Evolutionary conservation across 1,284 basidiomycete genomes (phyloP), one percentile per base, ranked within the genome.

Genomic region (Cryptococcus deneoformans): DNA sequence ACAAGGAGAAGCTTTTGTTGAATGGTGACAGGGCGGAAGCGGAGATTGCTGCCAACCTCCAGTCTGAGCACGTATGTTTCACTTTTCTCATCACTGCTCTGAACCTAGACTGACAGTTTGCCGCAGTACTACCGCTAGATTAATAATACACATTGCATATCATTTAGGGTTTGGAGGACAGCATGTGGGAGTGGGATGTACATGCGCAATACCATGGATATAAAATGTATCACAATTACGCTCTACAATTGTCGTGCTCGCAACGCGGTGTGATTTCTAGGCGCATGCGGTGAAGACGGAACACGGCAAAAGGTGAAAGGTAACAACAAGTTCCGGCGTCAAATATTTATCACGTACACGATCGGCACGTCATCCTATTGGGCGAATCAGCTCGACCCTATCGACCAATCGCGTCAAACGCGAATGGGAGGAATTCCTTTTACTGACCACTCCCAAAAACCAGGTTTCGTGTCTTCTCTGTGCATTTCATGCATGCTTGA

Each of bases 21-120:
- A 98, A 97, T 73, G 96, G 96, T 60, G 96, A 99, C 81, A 82
- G 90, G 63, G 90, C 92, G 63, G 95, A 99, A 80, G 90, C 93
- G 40, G 95, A 99, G 81, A 91, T 97, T 72, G 92, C 92, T 56
- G 92, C 93, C 56, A 96, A 96, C 79, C 80, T 97, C 64, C 84
- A 92, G 72, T 83, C 79, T 29, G 79, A 82, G 64, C 80, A 81
- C 69, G 76, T 80, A 54, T 62, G 71, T 69, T 12, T 14, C 5
- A 43, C 9, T 16, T 14, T n/a, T 34, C 10, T 5, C 29, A n/a
- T 36, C 49, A 12, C 3, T 11, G 40, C 16, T 42, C 10, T 40
- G 50, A 34, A 43, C 14, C 29, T 35, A 16, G 37, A 14, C 10
- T 48, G 34, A 16, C 16, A 35, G 14, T 3, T 29, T 52, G 16